Evolutionary conservation across 2,329 filamentous ascomycete species (phyloP).

Genomic region (Colletotrichum falcatum): DNA sequence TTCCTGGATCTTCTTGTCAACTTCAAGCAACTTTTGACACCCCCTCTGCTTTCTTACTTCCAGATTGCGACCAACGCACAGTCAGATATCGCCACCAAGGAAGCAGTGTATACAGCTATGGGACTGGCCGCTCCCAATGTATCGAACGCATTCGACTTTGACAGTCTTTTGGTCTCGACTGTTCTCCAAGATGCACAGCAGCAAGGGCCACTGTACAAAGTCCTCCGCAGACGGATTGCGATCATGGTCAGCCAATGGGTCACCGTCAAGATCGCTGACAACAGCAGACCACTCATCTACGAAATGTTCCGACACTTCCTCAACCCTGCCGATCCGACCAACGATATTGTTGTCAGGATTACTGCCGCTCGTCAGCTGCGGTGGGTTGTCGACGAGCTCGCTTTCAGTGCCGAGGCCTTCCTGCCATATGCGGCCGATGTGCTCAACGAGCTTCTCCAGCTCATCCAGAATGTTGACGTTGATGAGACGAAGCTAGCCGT

Average conservation of each 20-base stretch:
- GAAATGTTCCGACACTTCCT: conserved; percentile 91
- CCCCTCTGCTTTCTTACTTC: conserved; percentile 86
- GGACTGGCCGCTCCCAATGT: conserved; percentile 86
- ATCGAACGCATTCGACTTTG: conserved; percentile 82
- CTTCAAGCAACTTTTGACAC: conserved; percentile 84
- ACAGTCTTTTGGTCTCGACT: conserved; percentile 79
- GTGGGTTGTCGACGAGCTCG: conserved; percentile 84
- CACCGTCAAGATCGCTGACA: conserved; percentile 76
- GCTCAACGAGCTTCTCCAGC: conserved; percentile 76
- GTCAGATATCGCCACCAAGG: conserved; percentile 83
- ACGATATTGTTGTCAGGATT: conserved; percentile 92
- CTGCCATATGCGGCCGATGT: conserved; percentile 81
- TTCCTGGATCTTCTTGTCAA: conserved; percentile 92
- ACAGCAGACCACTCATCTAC: conserved; percentile 81
- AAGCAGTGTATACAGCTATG: conserved; percentile 94
- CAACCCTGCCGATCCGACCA: conserved; percentile 79
- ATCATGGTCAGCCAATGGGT: conserved; percentile 94
- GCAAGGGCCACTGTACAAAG: conserved; percentile 73
- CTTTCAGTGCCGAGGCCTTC: conserved; percentile 81
- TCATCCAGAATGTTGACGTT: conserved; percentile 84
- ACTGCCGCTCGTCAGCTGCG: conserved; percentile 90
- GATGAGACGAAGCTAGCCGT: conserved; percentile 93
- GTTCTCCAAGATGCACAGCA: conserved; percentile 83
- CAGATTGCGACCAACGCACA: conserved; percentile 76
- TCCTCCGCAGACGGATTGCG: conserved; percentile 87